Base-by-base conservation (phyloP, 768 basidiomycete genomes). In the Termitomyces sp. region DNA sequence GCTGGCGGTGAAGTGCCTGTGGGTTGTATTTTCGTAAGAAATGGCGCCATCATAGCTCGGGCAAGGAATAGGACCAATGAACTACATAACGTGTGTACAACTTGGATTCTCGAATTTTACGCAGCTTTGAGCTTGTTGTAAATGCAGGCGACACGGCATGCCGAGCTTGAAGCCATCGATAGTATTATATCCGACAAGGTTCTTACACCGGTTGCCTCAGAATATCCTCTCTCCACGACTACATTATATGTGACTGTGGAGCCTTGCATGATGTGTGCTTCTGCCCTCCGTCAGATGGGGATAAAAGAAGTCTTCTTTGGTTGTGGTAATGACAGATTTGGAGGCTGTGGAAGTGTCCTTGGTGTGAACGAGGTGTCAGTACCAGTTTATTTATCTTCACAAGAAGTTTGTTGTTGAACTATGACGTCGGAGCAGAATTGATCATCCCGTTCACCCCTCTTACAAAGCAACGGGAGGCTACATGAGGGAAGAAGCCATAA, bases 191-290 rank as follows among this genome's bases (percentile, higher is more conserved):
- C 85, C 0, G 81, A 88, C 68, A 73, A 74, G n/a, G n/a, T n/a
- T n/a, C n/a, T n/a, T n/a, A n/a, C n/a, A n/a, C n/a, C n/a, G n/a
- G 67, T 71, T 34, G 59, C 70, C n/a, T 52, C 71, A 0, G 66
- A 70, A 44, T 84, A 91, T 58, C 91, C 92, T 5, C 81, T 99
- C 18, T 79, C 80, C 0, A 78, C 83, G 10, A 95, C 93, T 22
- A 91, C 85, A 2, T 84, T 98, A 30, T 99, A 98, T 70, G 97
- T 98, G 52, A 99, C 97, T 5, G 97, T 99, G 53, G 96, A 99
- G 73, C 97, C 96, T 0, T 99, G 97, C 73, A 94, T 98, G 70
- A 98, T 98, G 97, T 99, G n/a, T n/a, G n/a, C n/a, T n/a, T n/a
- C 93, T 24, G 97, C 96, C 12, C 81, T 99, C 34, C 83, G 96